Evolutionary conservation across 169 alveolate species (phyloP).

Genomic region (Cryptosporidium baileyi): DNA sequence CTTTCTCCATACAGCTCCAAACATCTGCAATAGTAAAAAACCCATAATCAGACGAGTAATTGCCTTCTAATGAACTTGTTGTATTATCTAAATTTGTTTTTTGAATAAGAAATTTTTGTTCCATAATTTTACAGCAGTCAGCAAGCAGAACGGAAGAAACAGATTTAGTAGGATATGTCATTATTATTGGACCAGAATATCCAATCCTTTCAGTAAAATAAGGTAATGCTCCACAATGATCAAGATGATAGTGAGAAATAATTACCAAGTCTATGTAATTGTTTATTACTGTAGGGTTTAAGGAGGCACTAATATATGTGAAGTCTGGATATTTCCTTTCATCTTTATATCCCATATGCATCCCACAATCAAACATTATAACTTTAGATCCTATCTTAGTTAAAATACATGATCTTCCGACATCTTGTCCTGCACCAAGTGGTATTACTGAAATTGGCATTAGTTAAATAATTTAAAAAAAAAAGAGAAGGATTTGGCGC

Average conservation of each 20-base stretch:
- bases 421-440: constrained; percentile 99
- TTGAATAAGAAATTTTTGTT: constrained; percentile 74
- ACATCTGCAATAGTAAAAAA: constrained; percentile 85
- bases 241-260: constrained; percentile 97
- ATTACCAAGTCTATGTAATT: constrained; percentile 89
- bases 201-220: constrained; percentile 94
- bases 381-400: constrained; percentile 90
- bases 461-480: neutral
- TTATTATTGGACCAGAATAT: constrained; percentile 91
- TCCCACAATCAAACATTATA: constrained; percentile 96
- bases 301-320: constrained; percentile 67
- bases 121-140: constrained; percentile 92
- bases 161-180: constrained; percentile 97
- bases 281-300: constrained; percentile 37
- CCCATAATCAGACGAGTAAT: constrained; percentile 79
- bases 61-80: constrained; percentile 59
- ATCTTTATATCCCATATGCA: constrained; percentile 93
- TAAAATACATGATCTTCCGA: constrained; percentile 96
- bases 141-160: constrained; percentile 94
- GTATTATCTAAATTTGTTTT: constrained; percentile 72
- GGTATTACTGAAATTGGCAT: constrained; percentile 60
- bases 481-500: neutral
- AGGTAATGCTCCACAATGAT: constrained; percentile 99
- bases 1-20: constrained; percentile 83
- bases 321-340: constrained; percentile 94